Conservation (phyloP, 2,329 filamentous ascomycete species). For the Penicillium thymicola region DNA sequence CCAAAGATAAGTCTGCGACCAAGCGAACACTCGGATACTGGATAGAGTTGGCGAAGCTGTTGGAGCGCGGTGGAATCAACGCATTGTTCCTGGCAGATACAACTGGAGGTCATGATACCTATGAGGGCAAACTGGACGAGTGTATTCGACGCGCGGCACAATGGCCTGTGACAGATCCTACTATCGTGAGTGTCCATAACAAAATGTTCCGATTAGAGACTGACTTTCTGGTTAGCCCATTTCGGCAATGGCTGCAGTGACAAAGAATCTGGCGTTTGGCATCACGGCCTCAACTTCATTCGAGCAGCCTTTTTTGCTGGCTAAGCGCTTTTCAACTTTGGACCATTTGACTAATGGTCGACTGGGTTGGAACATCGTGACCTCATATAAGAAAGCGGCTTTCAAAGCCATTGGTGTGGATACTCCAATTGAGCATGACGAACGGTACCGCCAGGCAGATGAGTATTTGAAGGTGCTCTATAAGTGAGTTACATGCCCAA, state of each 20-base stretch:
- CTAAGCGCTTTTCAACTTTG: slow-evolving; percentile 60
- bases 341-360: slow-evolving; percentile 61
- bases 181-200: slow-evolving; percentile 52
- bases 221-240: slow-evolving; percentile 48
- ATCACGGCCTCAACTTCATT: slow-evolving; percentile 63
- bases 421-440: slow-evolving; percentile 58
- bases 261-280: slow-evolving; percentile 60
- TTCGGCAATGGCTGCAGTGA: slow-evolving; percentile 64
- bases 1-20: slow-evolving; percentile 57
- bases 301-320: slow-evolving; percentile 60
- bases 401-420: slow-evolving; percentile 62
- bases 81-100: slow-evolving; percentile 65
- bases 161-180: slow-evolving; percentile 64
- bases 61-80: slow-evolving; percentile 62
- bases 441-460: slow-evolving; percentile 59
- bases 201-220: not conserved
- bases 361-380: slow-evolving; percentile 67
- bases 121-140: slow-evolving; percentile 57
- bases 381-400: slow-evolving; percentile 60
- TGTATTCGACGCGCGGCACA: slow-evolving; percentile 62
- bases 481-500: slow-evolving; percentile 44
- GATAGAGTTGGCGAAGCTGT: slow-evolving; percentile 60
- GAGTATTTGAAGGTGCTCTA: slow-evolving; percentile 62
- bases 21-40: slow-evolving; percentile 62
- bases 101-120: slow-evolving; percentile 63